Conservation (phyloP, 306 rosid genomes). For the Prunus mira region DNA sequence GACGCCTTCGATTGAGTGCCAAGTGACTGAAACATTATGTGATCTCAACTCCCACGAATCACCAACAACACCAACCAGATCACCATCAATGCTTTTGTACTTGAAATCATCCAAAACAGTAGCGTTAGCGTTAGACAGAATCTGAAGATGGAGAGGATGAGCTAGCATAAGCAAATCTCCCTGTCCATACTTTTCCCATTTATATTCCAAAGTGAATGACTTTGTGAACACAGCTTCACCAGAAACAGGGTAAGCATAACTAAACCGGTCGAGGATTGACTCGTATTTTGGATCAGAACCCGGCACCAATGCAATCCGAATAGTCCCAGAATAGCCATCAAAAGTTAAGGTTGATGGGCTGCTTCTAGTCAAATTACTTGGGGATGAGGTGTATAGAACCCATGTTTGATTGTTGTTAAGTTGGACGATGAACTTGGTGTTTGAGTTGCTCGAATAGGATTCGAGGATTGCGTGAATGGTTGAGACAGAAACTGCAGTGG, state of each 20-base stretch:
- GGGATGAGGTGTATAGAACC: conserved; percentile 62
- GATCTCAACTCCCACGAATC: conserved; percentile 61
- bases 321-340: conserved; percentile 51
- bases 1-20: conserved; percentile 60
- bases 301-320: conserved; percentile 59
- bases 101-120: conserved; percentile 53
- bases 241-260: conserved; percentile 69
- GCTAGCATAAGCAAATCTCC: conserved; percentile 72
- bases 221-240: conserved; percentile 52
- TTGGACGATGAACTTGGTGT: conserved; percentile 50
- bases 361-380: conserved; percentile 37
- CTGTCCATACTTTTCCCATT: conserved; percentile 72
- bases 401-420: conserved; percentile 83
- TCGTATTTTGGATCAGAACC: conserved; percentile 31
- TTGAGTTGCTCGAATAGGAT: conserved; percentile 44
- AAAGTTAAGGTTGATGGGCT: conserved; percentile 48
- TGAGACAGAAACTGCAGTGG: conserved; percentile 50
- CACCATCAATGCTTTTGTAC: conserved; percentile 84
- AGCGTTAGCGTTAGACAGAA: conserved; percentile 38
- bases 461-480: conserved; percentile 59
- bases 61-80: conserved; percentile 82
- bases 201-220: conserved; percentile 62
- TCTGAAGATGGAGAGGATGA: conserved; percentile 77
- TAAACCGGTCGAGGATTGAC: conserved; percentile 49
- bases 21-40: conserved; percentile 47